Evolutionary conservation across 1,284 basidiomycete genomes (phyloP).

Genomic region (Irpex sp.): DNA sequence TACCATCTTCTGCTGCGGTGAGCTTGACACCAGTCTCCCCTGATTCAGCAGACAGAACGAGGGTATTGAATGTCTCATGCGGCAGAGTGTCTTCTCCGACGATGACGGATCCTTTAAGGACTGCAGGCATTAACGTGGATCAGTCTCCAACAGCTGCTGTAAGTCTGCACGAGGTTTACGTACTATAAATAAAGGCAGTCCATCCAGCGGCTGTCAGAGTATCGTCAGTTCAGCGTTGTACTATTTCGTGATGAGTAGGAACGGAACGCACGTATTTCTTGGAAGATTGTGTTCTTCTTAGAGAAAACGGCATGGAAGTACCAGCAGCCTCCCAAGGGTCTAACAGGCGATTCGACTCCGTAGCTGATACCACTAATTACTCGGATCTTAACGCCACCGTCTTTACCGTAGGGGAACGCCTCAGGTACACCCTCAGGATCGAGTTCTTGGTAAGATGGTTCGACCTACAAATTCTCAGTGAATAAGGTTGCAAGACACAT

Average conservation of each 20-base stretch:
- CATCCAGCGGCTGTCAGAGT: conserved; percentile 58
- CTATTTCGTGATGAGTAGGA: neutral
- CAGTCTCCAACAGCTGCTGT: neutral
- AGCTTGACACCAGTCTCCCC: conserved; percentile 63
- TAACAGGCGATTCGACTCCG: conserved; percentile 83
- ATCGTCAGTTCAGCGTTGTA: neutral
- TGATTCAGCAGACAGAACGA: conserved; percentile 63
- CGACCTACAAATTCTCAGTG: conserved; percentile 29
- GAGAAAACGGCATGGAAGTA: conserved; percentile 83
- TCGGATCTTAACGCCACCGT: conserved; percentile 73
- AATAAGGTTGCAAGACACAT: neutral
- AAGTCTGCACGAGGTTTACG: neutral
- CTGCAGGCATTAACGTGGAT: conserved; percentile 31
- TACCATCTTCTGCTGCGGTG: conserved; percentile 52
- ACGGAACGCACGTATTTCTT: conserved; percentile 69
- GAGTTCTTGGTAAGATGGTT: conserved; percentile 78
- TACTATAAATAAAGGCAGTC: conserved; percentile 82
- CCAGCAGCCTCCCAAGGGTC: conserved; percentile 90
- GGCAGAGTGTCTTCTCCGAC: conserved; percentile 51
- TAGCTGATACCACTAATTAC: conserved; percentile 90
- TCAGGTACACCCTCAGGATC: conserved; percentile 63
- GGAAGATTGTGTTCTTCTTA: conserved; percentile 70
- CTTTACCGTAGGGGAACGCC: conserved; percentile 67
- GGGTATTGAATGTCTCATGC: conserved; percentile 69
- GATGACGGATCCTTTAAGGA: conserved; percentile 62